Conservation (phyloP, 163 green algal species). For the Coccomyxa subellipsoidea region DNA sequence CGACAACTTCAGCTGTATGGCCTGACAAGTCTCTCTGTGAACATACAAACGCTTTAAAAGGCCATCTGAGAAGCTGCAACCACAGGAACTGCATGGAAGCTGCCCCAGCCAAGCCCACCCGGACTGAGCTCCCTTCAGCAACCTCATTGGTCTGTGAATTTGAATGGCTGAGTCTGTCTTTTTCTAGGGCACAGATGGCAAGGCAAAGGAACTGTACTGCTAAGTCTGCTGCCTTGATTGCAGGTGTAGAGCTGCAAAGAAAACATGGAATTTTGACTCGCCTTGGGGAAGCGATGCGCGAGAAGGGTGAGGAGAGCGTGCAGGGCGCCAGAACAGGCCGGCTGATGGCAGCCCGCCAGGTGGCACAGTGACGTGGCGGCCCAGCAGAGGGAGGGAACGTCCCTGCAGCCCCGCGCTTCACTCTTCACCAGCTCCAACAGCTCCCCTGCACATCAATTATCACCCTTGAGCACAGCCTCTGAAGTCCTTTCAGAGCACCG, state of each 20-base stretch:
- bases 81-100: too few species aligned
- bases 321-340: not conserved
- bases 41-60: too few species aligned
- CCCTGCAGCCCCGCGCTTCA: constrained; percentile 31
- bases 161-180: not conserved
- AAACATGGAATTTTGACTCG: not conserved
- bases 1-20: too few species aligned
- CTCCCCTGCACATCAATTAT: not conserved
- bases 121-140: too few species aligned
- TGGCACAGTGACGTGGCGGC: constrained; percentile 27
- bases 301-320: constrained; percentile 7
- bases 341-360: not conserved
- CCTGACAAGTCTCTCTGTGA: too few species aligned
- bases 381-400: constrained; percentile 34
- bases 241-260: too few species aligned
- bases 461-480: not conserved
- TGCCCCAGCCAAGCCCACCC: too few species aligned
- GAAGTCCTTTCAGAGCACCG: too few species aligned
- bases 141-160: too few species aligned
- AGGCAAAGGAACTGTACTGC: not conserved
- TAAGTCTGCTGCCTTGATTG: not conserved
- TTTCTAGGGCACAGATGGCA: not conserved
- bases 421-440: constrained; percentile 24
- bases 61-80: too few species aligned
- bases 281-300: constrained; percentile 17